phyloP scores from a whole-genome alignment of 2,329 filamentous ascomycete species.

The Xylariaceae sp. region DNA sequence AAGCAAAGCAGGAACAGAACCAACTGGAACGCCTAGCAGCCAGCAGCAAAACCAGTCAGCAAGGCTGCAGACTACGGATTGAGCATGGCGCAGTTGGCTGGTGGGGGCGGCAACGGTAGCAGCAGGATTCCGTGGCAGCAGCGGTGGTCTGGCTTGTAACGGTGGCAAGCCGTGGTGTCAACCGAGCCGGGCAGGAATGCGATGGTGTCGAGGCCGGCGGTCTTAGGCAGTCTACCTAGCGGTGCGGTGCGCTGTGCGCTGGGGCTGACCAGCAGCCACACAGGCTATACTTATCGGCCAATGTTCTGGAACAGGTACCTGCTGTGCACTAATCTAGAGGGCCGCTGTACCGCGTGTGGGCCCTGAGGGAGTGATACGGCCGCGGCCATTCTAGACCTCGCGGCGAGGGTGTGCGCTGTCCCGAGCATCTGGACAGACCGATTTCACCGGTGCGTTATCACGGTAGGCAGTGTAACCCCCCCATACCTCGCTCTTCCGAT shows the following conservation, averaged over 20 bases:
- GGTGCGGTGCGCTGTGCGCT: no score
- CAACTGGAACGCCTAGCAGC: no score
- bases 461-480: background rate
- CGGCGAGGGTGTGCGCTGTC: background rate
- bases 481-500: background rate
- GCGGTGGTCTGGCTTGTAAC: no score
- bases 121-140: background rate
- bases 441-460: background rate
- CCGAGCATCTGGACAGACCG: background rate
- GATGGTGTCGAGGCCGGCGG: no score
- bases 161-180: no score
- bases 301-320: background rate
- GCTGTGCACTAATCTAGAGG: background rate
- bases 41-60: no score
- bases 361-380: background rate
- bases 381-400: background rate
- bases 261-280: no score
- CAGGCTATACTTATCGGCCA: no score
- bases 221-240: no score
- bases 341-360: no score
- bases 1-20: no score
- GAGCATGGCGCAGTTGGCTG: background rate
- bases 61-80: background rate
- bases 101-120: background rate
- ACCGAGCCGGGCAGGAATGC: no score